These are phyloP conservation scores for Globisporangium mamillatum DNA, from an alignment of 352 stramenopile genomes.

Conservation along the genomic window DNA sequence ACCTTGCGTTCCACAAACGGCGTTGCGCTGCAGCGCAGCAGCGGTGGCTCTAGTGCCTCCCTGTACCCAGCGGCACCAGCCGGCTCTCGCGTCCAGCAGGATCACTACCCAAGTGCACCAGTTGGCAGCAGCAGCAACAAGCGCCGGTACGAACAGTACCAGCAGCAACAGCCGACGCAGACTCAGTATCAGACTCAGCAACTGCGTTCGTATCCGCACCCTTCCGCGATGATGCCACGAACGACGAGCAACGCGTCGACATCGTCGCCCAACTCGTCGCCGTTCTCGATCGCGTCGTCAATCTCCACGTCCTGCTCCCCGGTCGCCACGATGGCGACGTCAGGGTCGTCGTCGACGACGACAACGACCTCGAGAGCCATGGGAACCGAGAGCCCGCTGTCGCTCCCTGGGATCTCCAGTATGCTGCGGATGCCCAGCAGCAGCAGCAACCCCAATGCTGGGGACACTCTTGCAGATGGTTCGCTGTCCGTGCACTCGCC, in stretches of 20 bases:
- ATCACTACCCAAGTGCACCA: too few relatives aligned
- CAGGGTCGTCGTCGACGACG: not conserved
- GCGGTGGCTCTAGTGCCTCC: too few relatives aligned
- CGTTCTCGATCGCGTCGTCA: not conserved
- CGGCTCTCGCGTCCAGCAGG: too few relatives aligned
- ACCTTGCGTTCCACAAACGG: too few relatives aligned
- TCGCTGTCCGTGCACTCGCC: not conserved
- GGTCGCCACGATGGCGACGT: not conserved
- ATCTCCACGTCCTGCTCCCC: not conserved
- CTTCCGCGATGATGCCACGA: too few relatives aligned
- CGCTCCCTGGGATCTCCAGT: slow-evolving; percentile 5
- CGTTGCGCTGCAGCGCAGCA: too few relatives aligned
- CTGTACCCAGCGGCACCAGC: too few relatives aligned
- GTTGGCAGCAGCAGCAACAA: too few relatives aligned
- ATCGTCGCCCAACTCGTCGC: not conserved
- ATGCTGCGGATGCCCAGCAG: slow-evolving; percentile 5
- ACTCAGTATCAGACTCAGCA: too few relatives aligned
- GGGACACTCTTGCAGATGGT: not conserved
- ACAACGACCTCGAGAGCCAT: not conserved
- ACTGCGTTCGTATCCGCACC: too few relatives aligned
- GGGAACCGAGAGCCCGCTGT: slow-evolving; percentile 5
- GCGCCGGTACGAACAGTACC: too few relatives aligned
- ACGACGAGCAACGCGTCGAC: not conserved
- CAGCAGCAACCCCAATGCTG: not conserved
- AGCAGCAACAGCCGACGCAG: too few relatives aligned